Conservation (phyloP, 108 stramenopile species). For the Mayamaea pseudoterrestris region DNA sequence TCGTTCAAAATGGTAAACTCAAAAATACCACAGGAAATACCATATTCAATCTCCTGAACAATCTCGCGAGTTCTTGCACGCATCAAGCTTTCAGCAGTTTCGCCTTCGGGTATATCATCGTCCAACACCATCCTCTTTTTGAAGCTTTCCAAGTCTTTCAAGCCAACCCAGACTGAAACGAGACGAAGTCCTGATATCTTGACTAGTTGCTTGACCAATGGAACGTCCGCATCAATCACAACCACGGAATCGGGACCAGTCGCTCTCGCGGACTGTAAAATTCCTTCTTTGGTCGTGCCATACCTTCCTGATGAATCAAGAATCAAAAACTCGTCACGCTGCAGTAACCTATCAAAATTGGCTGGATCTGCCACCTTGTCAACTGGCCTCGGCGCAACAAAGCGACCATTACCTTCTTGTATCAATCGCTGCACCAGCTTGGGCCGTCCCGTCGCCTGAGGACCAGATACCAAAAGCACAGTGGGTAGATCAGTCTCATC, state of each 20-base stretch:
- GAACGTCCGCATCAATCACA: conserved; percentile 72
- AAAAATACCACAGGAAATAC: conserved; percentile 69
- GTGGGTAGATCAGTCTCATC: conserved; percentile 20
- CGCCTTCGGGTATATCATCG: conserved; percentile 47
- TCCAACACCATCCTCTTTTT: conserved; percentile 36
- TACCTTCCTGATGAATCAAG: conserved; percentile 34
- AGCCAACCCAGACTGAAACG: conserved; percentile 73
- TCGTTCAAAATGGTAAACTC: conserved; percentile 80
- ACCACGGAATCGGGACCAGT: conserved; percentile 25
- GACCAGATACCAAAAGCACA: conserved; percentile 66
- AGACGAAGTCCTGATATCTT: conserved; percentile 37
- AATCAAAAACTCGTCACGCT: conserved; percentile 44
- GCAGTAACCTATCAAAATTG: conserved; percentile 42
- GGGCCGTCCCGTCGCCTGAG: conserved; percentile 57
- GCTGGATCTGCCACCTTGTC: conserved; percentile 35
- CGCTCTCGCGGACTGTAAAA: conserved; percentile 30
- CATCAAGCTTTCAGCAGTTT: conserved; percentile 42
- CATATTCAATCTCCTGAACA: conserved; percentile 73
- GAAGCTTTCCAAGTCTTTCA: conserved; percentile 52
- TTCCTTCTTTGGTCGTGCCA: conserved; percentile 51
- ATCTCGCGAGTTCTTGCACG: conserved; percentile 46
- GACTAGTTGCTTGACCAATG: conserved; percentile 34
- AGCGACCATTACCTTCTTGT: conserved; percentile 26
- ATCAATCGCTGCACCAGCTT: conserved; percentile 54
- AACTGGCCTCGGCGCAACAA: conserved; percentile 27